These are phyloP conservation scores for Stenogyne calaminthoides DNA, from an alignment of 305 asterid genomes.

Conservation along the genomic window DNA sequence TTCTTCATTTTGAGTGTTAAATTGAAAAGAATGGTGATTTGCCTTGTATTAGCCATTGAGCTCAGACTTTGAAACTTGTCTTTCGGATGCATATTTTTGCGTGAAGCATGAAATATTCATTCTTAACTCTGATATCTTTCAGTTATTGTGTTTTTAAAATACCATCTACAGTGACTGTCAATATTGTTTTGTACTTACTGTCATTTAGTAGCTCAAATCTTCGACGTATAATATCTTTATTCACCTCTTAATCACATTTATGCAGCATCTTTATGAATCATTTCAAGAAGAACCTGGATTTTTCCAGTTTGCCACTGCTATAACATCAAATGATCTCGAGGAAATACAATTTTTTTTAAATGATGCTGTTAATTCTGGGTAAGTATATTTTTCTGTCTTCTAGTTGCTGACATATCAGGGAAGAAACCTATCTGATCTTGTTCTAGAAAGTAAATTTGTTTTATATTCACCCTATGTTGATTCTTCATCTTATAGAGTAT, in stretches of 20 bases:
- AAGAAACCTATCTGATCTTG: too few relatives aligned
- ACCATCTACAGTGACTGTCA: neutral
- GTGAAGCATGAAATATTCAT: constrained; percentile 3
- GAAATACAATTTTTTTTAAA: constrained; percentile 90
- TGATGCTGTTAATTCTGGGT: constrained; percentile 87
- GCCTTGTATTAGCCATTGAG: neutral
- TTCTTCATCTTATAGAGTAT: too few relatives aligned
- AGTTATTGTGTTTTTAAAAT: neutral
- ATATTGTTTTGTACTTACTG: neutral
- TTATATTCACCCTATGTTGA: too few relatives aligned
- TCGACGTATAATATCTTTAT: constrained; percentile 18
- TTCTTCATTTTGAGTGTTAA: neutral
- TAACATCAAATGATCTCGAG: constrained; percentile 87
- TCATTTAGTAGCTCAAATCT: constrained; percentile 4
- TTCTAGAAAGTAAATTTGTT: too few relatives aligned
- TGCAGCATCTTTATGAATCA: constrained; percentile 86
- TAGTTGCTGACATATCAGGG: neutral
- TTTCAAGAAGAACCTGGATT: constrained; percentile 79
- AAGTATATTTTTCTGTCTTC: constrained; percentile 26
- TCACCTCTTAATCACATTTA: constrained; percentile 25
- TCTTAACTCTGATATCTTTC: neutral
- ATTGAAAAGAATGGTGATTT: constrained; percentile 10
- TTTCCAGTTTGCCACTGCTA: constrained; percentile 81
- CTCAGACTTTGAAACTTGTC: neutral
- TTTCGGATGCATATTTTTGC: constrained; percentile 5